Evolutionary conservation across 176 grass and related monocot species (phyloP), one percentile per base, ranked within the genome.

Genomic region (Zizania latifolia): DNA sequence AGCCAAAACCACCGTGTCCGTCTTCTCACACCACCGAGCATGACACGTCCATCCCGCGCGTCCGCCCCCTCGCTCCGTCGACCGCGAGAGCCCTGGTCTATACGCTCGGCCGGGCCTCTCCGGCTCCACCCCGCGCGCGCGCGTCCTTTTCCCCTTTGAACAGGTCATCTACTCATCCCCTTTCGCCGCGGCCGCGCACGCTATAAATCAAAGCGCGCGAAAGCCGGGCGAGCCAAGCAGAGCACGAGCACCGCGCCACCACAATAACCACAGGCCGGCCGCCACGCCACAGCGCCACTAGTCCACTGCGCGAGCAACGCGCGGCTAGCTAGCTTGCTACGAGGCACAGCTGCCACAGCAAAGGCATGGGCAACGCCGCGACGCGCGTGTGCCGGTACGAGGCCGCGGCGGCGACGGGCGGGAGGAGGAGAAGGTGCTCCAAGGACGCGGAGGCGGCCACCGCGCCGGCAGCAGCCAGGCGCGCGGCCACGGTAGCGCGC

Each of bases 281-380:
- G 5, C 35, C 35, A 38, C 36, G n/a, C n/a, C n/a, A n/a, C n/a
- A n/a, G n/a, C n/a, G n/a, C n/a, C n/a, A n/a, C n/a, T n/a, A n/a
- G n/a, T n/a, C 34, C 34, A 36, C 34, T 0, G 43, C 5, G 43
- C 4, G 15, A 0, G 43, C 43, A 45, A n/a, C n/a, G n/a, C n/a
- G 43, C 13, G 14, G 14, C 43, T 16, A 4, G 40, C 40, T 44
- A 3, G 39, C 5, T n/a, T n/a, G 19, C 10, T 6, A 15, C 17
- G 45, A 50, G 17, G 46, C 46, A 51, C 17, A 51, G 17, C 17
- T 6, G 46, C 17, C 46, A n/a, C n/a, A n/a, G n/a, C n/a, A n/a
- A n/a, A n/a, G 7, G 39, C 71, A 83, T 87, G 85, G 85, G 85
- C 39, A 87, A 83, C 68, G 36, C 60, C 38, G 67, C 30, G 50